phyloP scores from a whole-genome alignment of 257 asterid species.

The Pogostemon cablin region DNA sequence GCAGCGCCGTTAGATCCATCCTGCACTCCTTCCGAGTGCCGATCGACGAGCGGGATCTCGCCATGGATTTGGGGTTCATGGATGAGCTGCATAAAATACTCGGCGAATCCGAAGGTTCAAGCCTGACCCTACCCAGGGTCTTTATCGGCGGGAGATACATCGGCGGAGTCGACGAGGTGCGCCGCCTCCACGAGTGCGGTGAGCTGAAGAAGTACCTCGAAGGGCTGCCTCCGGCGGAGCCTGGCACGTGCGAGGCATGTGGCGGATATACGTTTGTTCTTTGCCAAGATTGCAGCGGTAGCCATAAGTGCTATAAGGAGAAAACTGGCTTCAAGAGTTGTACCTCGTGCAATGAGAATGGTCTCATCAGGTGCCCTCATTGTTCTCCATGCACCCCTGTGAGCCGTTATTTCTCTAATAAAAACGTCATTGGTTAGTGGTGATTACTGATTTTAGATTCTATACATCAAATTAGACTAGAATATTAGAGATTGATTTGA shows the following conservation, averaged over 20 bases:
- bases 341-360: slow-evolving; percentile 84
- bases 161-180: slow-evolving; percentile 90
- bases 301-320: slow-evolving; percentile 77
- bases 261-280: slow-evolving; percentile 76
- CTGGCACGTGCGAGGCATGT: slow-evolving; percentile 75
- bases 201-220: slow-evolving; percentile 74
- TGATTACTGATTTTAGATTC: slow-evolving; percentile 22
- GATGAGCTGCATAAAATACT: slow-evolving; percentile 73
- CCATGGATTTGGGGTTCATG: slow-evolving; percentile 78
- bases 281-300: slow-evolving; percentile 77
- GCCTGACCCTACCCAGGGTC: slow-evolving; percentile 68
- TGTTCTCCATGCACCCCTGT: slow-evolving; percentile 52
- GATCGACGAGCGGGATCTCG: slow-evolving; percentile 86
- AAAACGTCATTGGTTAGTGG: slow-evolving; percentile 1
- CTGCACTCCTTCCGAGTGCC: slow-evolving; percentile 69
- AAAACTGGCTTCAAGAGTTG: slow-evolving; percentile 80
- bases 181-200: slow-evolving; percentile 80
- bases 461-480: not conserved
- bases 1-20: slow-evolving; percentile 69
- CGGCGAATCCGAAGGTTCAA: slow-evolving; percentile 50
- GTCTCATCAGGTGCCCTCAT: slow-evolving; percentile 94
- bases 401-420: slow-evolving; percentile 9
- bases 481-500: not conserved
- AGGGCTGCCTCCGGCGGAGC: slow-evolving; percentile 57
- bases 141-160: slow-evolving; percentile 90